Conservation (phyloP, 1,139 yeast species). For the Wickerhamiella infanticola region DNA sequence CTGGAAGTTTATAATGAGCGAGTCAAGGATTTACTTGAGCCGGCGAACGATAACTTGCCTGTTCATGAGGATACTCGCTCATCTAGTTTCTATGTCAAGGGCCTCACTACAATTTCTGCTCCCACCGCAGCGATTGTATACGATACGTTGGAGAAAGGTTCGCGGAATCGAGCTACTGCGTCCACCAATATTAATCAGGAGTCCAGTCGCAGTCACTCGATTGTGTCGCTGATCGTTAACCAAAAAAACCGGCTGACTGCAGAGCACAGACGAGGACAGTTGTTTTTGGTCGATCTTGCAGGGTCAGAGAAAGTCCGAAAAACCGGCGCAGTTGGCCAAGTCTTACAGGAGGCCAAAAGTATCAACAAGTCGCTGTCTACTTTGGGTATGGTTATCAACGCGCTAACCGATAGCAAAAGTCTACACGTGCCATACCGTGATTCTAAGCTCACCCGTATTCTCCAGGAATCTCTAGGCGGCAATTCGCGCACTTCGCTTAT, state of each 20-base stretch:
- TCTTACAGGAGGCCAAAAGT: constrained; percentile 70
- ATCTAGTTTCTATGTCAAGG: constrained; percentile 53
- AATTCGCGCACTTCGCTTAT: constrained; percentile 85
- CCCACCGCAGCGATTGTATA: constrained; percentile 44
- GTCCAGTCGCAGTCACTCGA: constrained; percentile 72
- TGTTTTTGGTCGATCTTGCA: constrained; percentile 73
- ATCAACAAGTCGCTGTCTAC: constrained; percentile 67
- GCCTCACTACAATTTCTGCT: constrained; percentile 47
- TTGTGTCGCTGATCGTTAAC: constrained; percentile 45
- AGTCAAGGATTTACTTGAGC: constrained; percentile 44
- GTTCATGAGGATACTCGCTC: constrained; percentile 41
- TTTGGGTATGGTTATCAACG: constrained; percentile 67
- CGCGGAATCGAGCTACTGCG: constrained; percentile 39
- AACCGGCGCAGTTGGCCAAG: constrained; percentile 63
- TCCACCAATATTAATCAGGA: constrained; percentile 61
- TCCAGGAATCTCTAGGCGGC: constrained; percentile 76
- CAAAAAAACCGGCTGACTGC: constrained; percentile 44
- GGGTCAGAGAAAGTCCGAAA: constrained; percentile 81
- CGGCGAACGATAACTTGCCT: constrained; percentile 27
- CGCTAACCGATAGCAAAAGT: constrained; percentile 28
- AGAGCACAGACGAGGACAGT: constrained; percentile 44
- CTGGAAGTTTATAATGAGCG: constrained; percentile 78
- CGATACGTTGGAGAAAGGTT: constrained; percentile 41
- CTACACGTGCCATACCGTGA: constrained; percentile 42
- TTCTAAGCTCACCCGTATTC: constrained; percentile 55